Evolutionary conservation across 495 filamentous ascomycete genomes (phyloP).

Genomic region (Tuber melanosporum): DNA sequence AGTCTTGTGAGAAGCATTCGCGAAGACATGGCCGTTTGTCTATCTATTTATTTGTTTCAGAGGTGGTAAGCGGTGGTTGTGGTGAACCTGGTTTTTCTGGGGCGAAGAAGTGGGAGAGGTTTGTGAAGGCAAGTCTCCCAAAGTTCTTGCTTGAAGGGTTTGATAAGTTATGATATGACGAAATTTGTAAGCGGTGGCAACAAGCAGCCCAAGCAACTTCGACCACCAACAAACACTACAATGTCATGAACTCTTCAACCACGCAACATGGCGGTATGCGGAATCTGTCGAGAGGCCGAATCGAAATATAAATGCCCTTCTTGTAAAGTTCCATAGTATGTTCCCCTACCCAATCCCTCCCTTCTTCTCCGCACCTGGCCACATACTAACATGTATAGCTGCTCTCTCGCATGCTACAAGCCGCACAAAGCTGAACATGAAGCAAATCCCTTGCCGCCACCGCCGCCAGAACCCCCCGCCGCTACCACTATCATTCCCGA

Average conservation of each 20-base stretch:
- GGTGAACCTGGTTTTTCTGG: background rate
- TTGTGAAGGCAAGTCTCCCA: background rate
- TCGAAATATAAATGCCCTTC: slow-evolving; percentile 41
- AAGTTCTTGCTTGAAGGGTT: background rate
- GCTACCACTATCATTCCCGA: background rate
- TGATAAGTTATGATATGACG: background rate
- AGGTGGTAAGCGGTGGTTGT: background rate
- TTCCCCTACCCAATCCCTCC: background rate
- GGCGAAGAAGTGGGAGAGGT: background rate
- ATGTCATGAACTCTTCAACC: background rate
- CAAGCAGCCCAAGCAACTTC: background rate
- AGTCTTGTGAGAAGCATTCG: background rate
- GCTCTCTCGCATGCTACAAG: slow-evolving; percentile 39
- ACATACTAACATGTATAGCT: slow-evolving; percentile 17
- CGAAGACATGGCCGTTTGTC: background rate
- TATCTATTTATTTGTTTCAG: background rate
- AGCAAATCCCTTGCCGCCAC: slow-evolving; percentile 7
- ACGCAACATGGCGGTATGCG: slow-evolving; percentile 31
- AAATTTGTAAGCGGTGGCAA: slow-evolving; percentile 4
- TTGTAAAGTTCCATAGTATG: slow-evolving; percentile 38
- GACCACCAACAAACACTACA: background rate
- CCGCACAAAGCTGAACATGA: slow-evolving; percentile 32
- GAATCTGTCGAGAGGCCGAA: slow-evolving; percentile 26
- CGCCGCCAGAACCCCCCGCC: background rate
- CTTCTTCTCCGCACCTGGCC: slow-evolving; percentile 7